phyloP scores from a whole-genome alignment of 1,284 basidiomycete genomes.

The Pseudozyma hubeiensis region DNA sequence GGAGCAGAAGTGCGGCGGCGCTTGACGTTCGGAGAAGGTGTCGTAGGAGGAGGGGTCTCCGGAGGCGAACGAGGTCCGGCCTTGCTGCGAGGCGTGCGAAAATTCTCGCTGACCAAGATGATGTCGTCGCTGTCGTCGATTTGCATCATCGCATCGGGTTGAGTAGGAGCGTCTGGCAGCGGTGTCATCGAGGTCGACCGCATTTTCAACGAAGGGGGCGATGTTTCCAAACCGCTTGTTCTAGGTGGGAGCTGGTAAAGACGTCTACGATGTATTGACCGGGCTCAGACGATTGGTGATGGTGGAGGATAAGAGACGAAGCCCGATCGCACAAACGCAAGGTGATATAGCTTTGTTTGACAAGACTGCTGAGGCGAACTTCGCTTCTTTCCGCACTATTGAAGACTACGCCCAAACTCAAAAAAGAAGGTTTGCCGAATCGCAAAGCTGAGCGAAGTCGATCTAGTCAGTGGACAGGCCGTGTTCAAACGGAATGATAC shows the following conservation, averaged over 20 bases:
- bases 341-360: slow-evolving; percentile 8
- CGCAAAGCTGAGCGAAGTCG: no score
- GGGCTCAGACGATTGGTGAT: not conserved
- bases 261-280: no score
- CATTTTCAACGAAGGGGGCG: not conserved
- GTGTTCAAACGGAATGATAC: no score
- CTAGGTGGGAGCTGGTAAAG: no score
- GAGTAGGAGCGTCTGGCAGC: not conserved
- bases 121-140: slow-evolving; percentile 14
- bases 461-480: no score
- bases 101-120: slow-evolving; percentile 10
- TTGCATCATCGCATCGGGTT: not conserved
- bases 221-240: no score
- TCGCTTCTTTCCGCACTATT: not conserved
- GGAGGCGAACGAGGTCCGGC: not conserved
- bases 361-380: not conserved
- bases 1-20: not conserved
- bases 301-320: not conserved
- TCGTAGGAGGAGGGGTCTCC: not conserved
- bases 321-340: not conserved
- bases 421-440: no score
- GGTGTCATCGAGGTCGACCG: slow-evolving; percentile 12
- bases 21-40: slow-evolving; percentile 2
- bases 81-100: not conserved
- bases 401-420: no score